Evolutionary conservation across 768 basidiomycete genomes (phyloP).

Genomic region (Tulasnella calospora): DNA sequence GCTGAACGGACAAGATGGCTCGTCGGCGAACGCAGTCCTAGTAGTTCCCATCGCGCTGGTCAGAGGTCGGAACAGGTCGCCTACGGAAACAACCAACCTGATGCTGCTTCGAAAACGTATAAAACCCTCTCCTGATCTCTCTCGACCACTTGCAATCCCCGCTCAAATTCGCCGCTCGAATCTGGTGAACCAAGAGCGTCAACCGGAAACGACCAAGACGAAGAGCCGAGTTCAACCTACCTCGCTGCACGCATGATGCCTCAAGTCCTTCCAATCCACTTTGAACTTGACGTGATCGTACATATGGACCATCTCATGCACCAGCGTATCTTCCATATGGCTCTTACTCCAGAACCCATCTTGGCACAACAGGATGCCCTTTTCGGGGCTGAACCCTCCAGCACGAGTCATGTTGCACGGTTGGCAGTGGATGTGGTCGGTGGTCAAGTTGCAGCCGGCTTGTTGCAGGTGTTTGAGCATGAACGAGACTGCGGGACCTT

Average conservation of each 20-base stretch:
- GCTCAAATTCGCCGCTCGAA: conserved; percentile 88
- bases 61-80: too few relatives aligned
- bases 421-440: conserved; percentile 71
- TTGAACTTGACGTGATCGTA: conserved; percentile 95
- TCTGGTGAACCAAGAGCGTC: conserved; percentile 46
- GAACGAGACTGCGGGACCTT: conserved; percentile 83
- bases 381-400: conserved; percentile 77
- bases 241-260: conserved; percentile 97
- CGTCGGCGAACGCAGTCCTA: conserved; percentile 88
- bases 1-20: conserved; percentile 72
- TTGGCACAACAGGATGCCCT: conserved; percentile 79
- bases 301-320: conserved; percentile 92
- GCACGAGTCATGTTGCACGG: conserved; percentile 71
- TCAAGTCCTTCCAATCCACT: conserved; percentile 82
- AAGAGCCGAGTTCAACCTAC: conserved; percentile 43
- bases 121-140: conserved; percentile 71
- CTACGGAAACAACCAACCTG: conserved; percentile 51
- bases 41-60: background rate
- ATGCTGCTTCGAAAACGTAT: conserved; percentile 86
- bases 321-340: conserved; percentile 89
- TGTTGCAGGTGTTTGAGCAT: conserved; percentile 86
- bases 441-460: conserved; percentile 64
- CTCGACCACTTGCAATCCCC: conserved; percentile 87
- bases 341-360: conserved; percentile 72
- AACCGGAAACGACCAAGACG: background rate